phyloP scores from a whole-genome alignment of 805 yeast genomes.

The Pichia gijzeniarum region DNA sequence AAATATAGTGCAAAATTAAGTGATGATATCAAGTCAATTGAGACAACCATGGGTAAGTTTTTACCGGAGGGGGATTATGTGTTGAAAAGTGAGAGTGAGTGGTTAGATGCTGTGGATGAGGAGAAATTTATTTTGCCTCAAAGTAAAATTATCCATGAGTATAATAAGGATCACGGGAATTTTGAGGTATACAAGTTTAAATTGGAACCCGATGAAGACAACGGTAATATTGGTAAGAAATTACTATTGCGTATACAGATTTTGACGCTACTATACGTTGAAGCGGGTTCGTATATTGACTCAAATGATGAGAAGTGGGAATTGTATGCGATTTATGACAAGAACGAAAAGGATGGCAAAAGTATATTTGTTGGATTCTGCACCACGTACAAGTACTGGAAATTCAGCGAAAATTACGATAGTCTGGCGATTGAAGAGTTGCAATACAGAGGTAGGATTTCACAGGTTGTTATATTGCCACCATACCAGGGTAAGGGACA shows the following conservation, averaged over 20 bases:
- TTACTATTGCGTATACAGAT: conserved; percentile 70
- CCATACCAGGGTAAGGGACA: conserved; percentile 69
- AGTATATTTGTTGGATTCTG: conserved; percentile 66
- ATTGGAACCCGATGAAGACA: conserved; percentile 21
- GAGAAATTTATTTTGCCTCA: conserved; percentile 36
- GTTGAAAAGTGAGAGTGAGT: conserved; percentile 54
- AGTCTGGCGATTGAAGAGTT: conserved; percentile 38
- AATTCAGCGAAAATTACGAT: conserved; percentile 35
- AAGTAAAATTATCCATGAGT: conserved; percentile 22
- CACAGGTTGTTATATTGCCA: conserved; percentile 83
- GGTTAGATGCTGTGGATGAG: conserved; percentile 51
- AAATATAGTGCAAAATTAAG: conserved; percentile 47
- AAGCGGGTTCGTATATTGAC: conserved; percentile 90
- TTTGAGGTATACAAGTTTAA: conserved; percentile 50
- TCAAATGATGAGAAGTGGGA: conserved; percentile 75
- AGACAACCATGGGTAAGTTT: conserved; percentile 44
- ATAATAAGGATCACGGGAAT: conserved; percentile 27
- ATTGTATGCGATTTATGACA: conserved; percentile 47
- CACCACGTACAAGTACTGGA: conserved; percentile 81
- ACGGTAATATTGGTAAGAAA: conserved; percentile 33
- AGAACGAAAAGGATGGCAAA: conserved; percentile 27
- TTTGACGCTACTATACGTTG: conserved; percentile 77
- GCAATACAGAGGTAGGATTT: conserved; percentile 60
- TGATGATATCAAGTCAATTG: conserved; percentile 55
- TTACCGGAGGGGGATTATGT: conserved; percentile 55